Percentiles rank a stretch among this genome's conserved stretches.
These are phyloP conservation scores for Punica granatum DNA, from an alignment of 345 rosid genomes.

Conservation along the genomic window DNA sequence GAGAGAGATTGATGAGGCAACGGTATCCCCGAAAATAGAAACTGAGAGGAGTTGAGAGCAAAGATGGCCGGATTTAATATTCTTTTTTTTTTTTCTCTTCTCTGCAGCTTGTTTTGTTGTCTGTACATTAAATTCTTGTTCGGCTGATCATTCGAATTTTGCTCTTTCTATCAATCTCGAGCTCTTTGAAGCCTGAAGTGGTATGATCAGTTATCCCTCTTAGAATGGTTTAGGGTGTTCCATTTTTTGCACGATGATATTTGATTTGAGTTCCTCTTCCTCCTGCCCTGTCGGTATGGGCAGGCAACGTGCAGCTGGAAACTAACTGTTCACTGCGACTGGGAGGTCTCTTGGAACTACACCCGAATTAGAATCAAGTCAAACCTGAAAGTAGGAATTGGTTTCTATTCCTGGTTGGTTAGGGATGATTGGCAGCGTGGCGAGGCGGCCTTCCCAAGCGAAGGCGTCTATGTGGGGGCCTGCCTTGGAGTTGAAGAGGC, in stretches of 20 bases:
- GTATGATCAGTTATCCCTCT: not conserved
- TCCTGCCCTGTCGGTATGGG: too few relatives aligned
- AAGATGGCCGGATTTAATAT: not conserved
- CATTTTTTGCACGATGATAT: not conserved
- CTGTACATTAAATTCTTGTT: constrained; percentile 1
- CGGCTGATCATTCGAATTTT: not conserved
- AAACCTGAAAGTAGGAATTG: too few relatives aligned
- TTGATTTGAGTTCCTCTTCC: not conserved
- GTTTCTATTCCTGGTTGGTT: too few relatives aligned
- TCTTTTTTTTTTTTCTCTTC: not conserved
- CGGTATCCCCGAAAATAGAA: constrained; percentile 1
- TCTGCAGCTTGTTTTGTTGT: not conserved
- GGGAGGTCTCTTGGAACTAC: too few relatives aligned
- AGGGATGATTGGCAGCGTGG: too few relatives aligned
- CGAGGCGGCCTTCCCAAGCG: too few relatives aligned
- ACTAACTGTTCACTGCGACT: too few relatives aligned
- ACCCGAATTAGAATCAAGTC: too few relatives aligned
- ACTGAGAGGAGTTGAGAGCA: constrained; percentile 1
- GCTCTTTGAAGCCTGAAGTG: not conserved
- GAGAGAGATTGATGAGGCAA: constrained; percentile 21
- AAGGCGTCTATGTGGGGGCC: too few relatives aligned
- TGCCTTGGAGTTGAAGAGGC: too few relatives aligned
- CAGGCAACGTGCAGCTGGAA: too few relatives aligned
- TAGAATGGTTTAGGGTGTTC: not conserved
- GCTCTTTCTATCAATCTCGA: not conserved